Base-by-base conservation (phyloP, 768 basidiomycete genomes). In the Pulveroboletus ravenelii region DNA sequence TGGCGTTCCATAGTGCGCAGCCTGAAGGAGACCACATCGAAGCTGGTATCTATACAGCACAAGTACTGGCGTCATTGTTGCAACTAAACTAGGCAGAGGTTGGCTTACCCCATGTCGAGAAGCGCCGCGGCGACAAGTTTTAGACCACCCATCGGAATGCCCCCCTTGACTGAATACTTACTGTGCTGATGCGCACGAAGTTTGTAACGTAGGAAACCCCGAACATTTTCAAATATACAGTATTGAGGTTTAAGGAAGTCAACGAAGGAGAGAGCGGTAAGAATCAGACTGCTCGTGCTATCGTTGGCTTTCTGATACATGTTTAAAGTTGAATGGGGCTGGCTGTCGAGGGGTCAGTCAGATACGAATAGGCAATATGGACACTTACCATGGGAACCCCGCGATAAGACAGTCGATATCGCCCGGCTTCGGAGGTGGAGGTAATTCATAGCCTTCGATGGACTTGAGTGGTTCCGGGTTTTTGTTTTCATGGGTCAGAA, bases 311-410 rank as follows among this genome's bases (percentile, higher is more conserved):
- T 80, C 47, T 79, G 79, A 59, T 70, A 88, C 79, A 82, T 87
- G 61, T 91, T 91, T 17, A 89, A 63, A 1, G 64, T 62, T 0
- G 88, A 90, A 59, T 90, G 88, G 3, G 82, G 77, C 64, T 89
- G 88, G 61, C 87, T 89, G 50, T 37, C 13, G n/a, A n/a, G 31
- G 30, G 20, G 35, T 62, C 44, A 55, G 27, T n/a, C 37, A 51
- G 10, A 45, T 12, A 29, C 13, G 29, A 20, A 27, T 31, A 25
- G 39, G 13, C 12, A 30, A 18, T 56, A 4, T 6, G 10, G 30
- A 3, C n/a, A 2, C 53, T 20, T 49, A 84, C 88, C 89, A 92
- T 32, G 89, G 89, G 55, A 91, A 87, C 0, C 90, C 89, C 15
- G 82, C 77, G 12, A 78, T 67, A 13, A 91, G 72, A 27, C 82